These are phyloP conservation scores for Kregervanrija delftensis DNA, from an alignment of 805 yeast species.

Conservation along the genomic window DNA sequence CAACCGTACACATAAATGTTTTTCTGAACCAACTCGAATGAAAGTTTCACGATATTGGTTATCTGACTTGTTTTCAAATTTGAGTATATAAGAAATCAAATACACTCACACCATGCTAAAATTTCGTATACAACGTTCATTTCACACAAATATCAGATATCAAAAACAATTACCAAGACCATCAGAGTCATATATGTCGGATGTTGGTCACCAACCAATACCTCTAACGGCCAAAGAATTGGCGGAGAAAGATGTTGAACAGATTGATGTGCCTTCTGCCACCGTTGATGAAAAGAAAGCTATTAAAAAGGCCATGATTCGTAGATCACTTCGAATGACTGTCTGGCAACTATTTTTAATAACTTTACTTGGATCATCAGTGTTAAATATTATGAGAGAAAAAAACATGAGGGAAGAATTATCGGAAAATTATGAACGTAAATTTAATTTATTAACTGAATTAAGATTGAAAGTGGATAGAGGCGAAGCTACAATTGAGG, in stretches of 20 bases:
- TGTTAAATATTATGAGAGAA: constrained; percentile 40
- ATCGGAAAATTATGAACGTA: constrained; percentile 31
- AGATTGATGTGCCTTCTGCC: constrained; percentile 12
- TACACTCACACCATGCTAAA: too few relatives aligned
- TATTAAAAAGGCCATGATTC: constrained; percentile 17
- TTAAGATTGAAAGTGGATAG: constrained; percentile 14
- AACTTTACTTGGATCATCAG: constrained; percentile 31
- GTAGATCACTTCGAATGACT: constrained; percentile 27
- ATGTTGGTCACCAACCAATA: constrained; percentile 24
- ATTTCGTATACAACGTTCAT: too few relatives aligned
- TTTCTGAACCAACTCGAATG: too few relatives aligned
- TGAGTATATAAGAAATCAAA: too few relatives aligned
- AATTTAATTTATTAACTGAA: constrained; percentile 30
- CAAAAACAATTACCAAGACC: constrained; percentile 15
- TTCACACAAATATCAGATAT: too few relatives aligned
- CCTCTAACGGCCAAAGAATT: constrained; percentile 13
- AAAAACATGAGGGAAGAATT: constrained; percentile 38
- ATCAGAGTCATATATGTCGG: constrained; percentile 17
- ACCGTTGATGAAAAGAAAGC: constrained; percentile 15
- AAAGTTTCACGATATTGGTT: too few relatives aligned
- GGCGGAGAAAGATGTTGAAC: constrained; percentile 9
- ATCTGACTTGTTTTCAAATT: too few relatives aligned
- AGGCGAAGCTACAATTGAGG: constrained; percentile 24
- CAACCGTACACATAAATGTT: too few relatives aligned
- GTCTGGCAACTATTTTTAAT: constrained; percentile 26